A percentile compares a stretch with the other conserved stretches of the same genome.
Conservation (phyloP, 805 yeast genomes). For the Metschnikowia matae region DNA sequence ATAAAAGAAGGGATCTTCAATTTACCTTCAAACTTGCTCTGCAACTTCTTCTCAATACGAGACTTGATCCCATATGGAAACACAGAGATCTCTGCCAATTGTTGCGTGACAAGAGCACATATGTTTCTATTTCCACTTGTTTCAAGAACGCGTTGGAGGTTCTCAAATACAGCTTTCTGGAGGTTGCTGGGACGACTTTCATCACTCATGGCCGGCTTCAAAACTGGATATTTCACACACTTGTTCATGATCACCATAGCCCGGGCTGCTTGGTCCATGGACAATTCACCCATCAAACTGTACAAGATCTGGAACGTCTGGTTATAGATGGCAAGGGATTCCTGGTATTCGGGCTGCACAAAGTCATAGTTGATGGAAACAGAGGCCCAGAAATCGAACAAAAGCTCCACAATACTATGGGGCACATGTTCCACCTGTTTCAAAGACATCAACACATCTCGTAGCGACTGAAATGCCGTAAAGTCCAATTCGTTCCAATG, state of each 20-base stretch:
- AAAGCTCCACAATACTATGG: constrained; percentile 27
- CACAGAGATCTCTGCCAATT: constrained; percentile 48
- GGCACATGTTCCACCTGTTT: constrained; percentile 7
- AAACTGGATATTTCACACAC: constrained; percentile 68
- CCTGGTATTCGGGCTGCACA: constrained; percentile 50
- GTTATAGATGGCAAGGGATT: constrained; percentile 54
- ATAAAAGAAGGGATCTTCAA: constrained; percentile 59
- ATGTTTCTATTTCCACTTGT: constrained; percentile 25
- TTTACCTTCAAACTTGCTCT: constrained; percentile 30
- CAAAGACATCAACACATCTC: constrained; percentile 42
- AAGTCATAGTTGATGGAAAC: constrained; percentile 41
- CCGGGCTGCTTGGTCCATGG: constrained; percentile 38
- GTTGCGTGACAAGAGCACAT: constrained; percentile 47
- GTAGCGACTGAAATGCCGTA: constrained; percentile 51
- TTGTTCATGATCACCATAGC: constrained; percentile 59
- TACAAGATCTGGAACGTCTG: constrained; percentile 49
- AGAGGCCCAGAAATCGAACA: constrained; percentile 49
- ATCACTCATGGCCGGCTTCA: constrained; percentile 58
- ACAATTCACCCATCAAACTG: constrained; percentile 30
- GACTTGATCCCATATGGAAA: constrained; percentile 61
- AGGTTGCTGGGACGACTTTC: constrained; percentile 49
- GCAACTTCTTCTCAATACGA: constrained; percentile 52
- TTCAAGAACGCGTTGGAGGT: constrained; percentile 31
- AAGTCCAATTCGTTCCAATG: constrained; percentile 50
- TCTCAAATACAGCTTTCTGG: constrained; percentile 55